Base-by-base conservation (phyloP, 495 filamentous ascomycete species). In the Physcia stellaris region DNA sequence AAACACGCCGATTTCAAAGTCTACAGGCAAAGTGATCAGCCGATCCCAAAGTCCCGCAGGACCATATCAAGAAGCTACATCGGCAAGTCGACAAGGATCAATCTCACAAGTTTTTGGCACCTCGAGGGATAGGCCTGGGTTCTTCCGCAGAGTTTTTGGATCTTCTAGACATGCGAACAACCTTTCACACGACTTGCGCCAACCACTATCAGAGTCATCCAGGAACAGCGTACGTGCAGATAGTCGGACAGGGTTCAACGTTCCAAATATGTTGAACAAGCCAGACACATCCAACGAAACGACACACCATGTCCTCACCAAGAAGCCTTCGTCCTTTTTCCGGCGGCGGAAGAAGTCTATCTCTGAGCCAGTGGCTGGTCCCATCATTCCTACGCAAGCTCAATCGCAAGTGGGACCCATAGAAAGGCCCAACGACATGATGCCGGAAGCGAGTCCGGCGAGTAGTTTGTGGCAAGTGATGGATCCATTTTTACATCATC, bases 281-380 rank as follows among this genome's bases (percentile, higher is more conserved):
- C 12, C 47, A n/a, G 16, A 6, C 24, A 15, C 33, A 24, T 28
- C 22, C 5, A 51, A 48, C 12, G 37, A 52, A 22, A 50, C 52
- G 13, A 52, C 58, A 18, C 61, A 68, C 24, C 29, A 58, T n/a
- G 26, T 41, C 10, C 71, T 95, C 38, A 80, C 77, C 40, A 94
- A 98, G 62, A 96, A 94, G 56, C 71, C 79, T 3, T 93, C 87
- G 1, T 79, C 77, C 0, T 95, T 98, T 65, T 95, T 98, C 59
- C 70, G 90, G 48, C 70, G 88, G 46, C 72, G 90, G 46, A 98
- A 98, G 70, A 85, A 83, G 60, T 94, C 86, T 2, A 55, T 79
- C 38, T 75, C 61, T 39, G 79, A 72, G 52, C 67, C 53, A 42
- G 53, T 55, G 22, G 67, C 62, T 21, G 60, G 61, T 18, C 73